Conservation (phyloP, 2,329 filamentous ascomycete species). For the Beauveria brongniartii region DNA sequence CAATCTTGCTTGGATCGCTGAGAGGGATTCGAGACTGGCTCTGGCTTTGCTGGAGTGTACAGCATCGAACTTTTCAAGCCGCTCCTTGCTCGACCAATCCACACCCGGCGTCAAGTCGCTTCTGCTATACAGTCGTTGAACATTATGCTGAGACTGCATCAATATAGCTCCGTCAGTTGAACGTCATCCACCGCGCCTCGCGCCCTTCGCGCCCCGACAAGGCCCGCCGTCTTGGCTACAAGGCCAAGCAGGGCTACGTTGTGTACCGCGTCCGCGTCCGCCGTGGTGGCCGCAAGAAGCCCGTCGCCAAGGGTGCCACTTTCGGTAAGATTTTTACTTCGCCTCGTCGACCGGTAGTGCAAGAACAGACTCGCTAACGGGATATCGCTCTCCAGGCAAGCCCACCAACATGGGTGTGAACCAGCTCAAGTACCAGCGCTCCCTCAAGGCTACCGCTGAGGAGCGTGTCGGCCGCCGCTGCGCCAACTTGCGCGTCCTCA, state of each 20-base stretch:
- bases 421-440: constrained; percentile 99
- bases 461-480: constrained; percentile 99
- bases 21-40: not conserved
- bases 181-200: constrained; percentile 98
- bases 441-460: constrained; percentile 94
- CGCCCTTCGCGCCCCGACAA: constrained; percentile 98
- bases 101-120: constrained; percentile 1
- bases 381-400: constrained; percentile 62
- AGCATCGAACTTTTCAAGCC: not conserved
- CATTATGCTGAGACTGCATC: constrained; percentile 99
- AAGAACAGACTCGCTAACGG: constrained; percentile 5
- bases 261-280: constrained; percentile 99
- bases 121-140: constrained; percentile 99
- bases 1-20: not conserved
- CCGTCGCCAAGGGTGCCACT: constrained; percentile 94
- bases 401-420: constrained; percentile 99
- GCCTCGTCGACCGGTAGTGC: not conserved
- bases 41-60: not conserved
- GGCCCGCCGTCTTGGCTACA: constrained; percentile 99
- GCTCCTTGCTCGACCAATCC: not conserved
- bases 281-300: constrained; percentile 97
- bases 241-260: constrained; percentile 99
- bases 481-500: constrained; percentile 97
- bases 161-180: constrained; percentile 99
- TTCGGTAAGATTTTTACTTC: constrained; percentile 61